Evolutionary conservation across 257 asterid genomes (phyloP).

Genomic region (Solanum tacnaense): DNA sequence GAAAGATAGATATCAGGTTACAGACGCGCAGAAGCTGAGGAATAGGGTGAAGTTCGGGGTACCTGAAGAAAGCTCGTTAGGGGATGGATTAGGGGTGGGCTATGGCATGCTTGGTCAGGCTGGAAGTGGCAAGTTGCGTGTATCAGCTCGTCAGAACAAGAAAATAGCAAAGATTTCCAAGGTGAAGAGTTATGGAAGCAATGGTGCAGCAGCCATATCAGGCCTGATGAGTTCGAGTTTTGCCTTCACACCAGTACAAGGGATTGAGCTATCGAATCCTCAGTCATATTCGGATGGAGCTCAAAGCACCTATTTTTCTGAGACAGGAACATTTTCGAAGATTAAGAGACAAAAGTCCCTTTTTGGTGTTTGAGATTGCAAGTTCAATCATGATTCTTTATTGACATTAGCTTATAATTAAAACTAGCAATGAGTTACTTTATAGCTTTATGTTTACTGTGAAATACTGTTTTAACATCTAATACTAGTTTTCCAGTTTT

Average conservation of each 20-base stretch:
- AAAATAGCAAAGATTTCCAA: conserved; percentile 71
- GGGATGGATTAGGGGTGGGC: conserved; percentile 97
- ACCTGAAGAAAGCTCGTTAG: conserved; percentile 96
- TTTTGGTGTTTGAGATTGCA: not conserved
- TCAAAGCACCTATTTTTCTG: conserved; percentile 85
- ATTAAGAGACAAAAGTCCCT: conserved; percentile 31
- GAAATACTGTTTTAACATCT: not conserved
- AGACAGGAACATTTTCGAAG: conserved; percentile 87
- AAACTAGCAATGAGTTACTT: not conserved
- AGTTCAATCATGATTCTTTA: not conserved
- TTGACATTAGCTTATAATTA: not conserved
- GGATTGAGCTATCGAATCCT: conserved; percentile 93
- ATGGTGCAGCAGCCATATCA: conserved; percentile 58
- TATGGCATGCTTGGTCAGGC: conserved; percentile 98
- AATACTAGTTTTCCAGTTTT: not conserved
- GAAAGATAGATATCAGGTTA: conserved; percentile 87
- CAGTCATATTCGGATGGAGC: conserved; percentile 61
- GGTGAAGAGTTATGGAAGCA: conserved; percentile 51
- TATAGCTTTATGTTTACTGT: not conserved
- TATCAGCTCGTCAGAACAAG: conserved; percentile 59
- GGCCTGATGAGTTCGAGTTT: conserved; percentile 84
- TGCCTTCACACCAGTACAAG: conserved; percentile 98
- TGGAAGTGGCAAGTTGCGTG: conserved; percentile 83
- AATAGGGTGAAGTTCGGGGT: conserved; percentile 85
- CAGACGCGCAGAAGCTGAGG: conserved; percentile 88